These are phyloP conservation scores for Fusarium incarnatum DNA, from an alignment of 2,329 filamentous ascomycete species.

Conservation along the genomic window DNA sequence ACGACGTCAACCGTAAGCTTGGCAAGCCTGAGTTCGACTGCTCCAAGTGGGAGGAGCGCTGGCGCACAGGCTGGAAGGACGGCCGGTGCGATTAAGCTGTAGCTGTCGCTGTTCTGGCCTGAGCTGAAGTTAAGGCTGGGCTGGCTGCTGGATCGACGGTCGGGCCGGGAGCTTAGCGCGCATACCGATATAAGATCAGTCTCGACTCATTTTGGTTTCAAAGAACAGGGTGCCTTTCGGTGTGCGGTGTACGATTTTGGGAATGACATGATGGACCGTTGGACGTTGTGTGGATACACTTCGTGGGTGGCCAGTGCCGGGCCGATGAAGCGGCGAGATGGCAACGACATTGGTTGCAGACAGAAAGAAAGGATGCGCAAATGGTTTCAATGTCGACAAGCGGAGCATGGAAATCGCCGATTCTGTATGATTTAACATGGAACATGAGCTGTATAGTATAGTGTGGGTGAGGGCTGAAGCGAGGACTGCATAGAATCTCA, in stretches of 20 bases:
- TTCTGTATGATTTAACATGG: constrained; percentile 9
- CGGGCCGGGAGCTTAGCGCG: constrained; percentile 22
- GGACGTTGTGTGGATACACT: constrained; percentile 26
- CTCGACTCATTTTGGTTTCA: constrained; percentile 9
- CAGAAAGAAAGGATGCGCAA: constrained; percentile 12
- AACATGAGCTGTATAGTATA: constrained; percentile 18
- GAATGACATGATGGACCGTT: constrained; percentile 23
- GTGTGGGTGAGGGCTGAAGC: background rate
- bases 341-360: background rate
- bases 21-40: constrained; percentile 95
- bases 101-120: constrained; percentile 19
- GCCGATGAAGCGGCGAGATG: constrained; percentile 20
- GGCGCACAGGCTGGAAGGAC: constrained; percentile 88
- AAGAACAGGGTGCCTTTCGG: constrained; percentile 18
- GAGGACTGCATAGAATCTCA: constrained; percentile 39
- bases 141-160: constrained; percentile 17
- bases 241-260: constrained; percentile 34
- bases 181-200: constrained; percentile 1
- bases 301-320: constrained; percentile 21
- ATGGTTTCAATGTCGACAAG: background rate
- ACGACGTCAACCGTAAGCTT: constrained; percentile 88
- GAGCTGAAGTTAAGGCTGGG: constrained; percentile 35
- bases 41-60: constrained; percentile 89
- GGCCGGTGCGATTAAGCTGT: constrained; percentile 66
- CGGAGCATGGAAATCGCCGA: constrained; percentile 20